phyloP scores from a whole-genome alignment of 768 basidiomycete genomes.

The Dictyophora rubrovolvata region DNA sequence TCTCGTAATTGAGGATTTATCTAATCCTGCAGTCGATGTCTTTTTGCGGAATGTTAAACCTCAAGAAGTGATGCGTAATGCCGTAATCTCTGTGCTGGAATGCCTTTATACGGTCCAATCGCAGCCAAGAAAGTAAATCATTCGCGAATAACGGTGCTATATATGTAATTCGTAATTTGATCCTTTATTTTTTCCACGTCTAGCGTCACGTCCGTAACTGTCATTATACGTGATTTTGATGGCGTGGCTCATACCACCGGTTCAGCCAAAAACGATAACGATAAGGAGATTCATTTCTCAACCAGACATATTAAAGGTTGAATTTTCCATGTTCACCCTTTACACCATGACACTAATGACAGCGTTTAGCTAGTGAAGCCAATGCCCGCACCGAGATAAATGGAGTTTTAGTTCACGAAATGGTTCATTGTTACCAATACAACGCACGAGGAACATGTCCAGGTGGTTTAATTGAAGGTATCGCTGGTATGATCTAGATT shows the following conservation, averaged over 20 bases:
- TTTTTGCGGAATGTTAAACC: conserved; percentile 46
- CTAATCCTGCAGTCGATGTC: conserved; percentile 44
- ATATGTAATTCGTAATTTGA: conserved; percentile 24
- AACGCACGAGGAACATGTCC: conserved; percentile 52
- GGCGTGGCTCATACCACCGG: conserved; percentile 66
- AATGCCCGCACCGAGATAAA: conserved; percentile 46
- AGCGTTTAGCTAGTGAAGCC: conserved; percentile 24
- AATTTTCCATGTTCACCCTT: conserved; percentile 1
- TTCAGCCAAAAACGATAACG: conserved; percentile 25
- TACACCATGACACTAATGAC: neutral
- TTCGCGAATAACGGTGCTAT: conserved; percentile 12
- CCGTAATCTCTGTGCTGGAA: conserved; percentile 29
- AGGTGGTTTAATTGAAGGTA: conserved; percentile 66
- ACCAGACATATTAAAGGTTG: conserved; percentile 44
- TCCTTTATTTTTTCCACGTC: conserved; percentile 20
- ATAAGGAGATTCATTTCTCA: conserved; percentile 71
- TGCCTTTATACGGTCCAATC: conserved; percentile 35
- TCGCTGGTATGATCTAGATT: conserved; percentile 46
- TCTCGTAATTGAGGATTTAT: conserved; percentile 47
- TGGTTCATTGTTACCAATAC: conserved; percentile 73
- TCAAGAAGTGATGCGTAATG: conserved; percentile 25
- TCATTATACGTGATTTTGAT: conserved; percentile 31
- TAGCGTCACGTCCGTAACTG: conserved; percentile 15
- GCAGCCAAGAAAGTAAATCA: conserved; percentile 35
- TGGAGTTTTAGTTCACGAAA: conserved; percentile 66